Evolutionary conservation across 1,139 yeast genomes (phyloP), one percentile per base, ranked within the genome.

Genomic region (Geotrichum australiense): DNA sequence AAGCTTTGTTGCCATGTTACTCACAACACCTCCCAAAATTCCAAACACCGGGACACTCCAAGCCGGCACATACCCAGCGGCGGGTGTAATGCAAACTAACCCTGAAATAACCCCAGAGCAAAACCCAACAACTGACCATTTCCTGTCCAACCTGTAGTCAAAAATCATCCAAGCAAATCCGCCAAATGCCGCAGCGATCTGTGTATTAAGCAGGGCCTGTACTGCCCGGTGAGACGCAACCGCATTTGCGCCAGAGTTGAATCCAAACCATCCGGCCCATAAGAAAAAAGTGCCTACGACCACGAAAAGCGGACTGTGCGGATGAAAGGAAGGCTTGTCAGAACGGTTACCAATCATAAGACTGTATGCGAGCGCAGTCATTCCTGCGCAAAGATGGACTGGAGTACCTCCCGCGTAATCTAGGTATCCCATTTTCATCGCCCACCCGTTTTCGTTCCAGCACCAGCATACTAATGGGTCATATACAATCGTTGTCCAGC

Each of bases 251-350:
- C 89, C 86, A 11, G 94, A 86, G 58, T 86, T 86, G 70, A 86
- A 86, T 26, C 91, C 85, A 46, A 85, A 68, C 96, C 96, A 86
- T 8, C 96, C 95, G 46, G 80, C 74, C 68, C 80, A 78, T 56
- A 69, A 54, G 39, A 72, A 59, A 12, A 70, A 60, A 0, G 83
- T 73, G 12, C 86, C 86, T 20, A 76, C 52, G 0, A 78, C 64
- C 19, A 79, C 73, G 35, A 58, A 42, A 7, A 54, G 32, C 3
- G 58, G 48, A 23, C 56, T 57, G 37, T 50, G 54, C n/a, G 64
- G 63, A 36, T 54, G 51, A 32, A 35, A 22, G 19, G 22, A 18
- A 3, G 28, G 30, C n/a, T 28, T 24, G 10, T 27, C 39, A 10
- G 20, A 10, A 5, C 39, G 34, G n/a, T 23, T 76, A 0, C 85